Conservation (phyloP, 345 rosid genomes). For the Dipteronia sinensis region DNA sequence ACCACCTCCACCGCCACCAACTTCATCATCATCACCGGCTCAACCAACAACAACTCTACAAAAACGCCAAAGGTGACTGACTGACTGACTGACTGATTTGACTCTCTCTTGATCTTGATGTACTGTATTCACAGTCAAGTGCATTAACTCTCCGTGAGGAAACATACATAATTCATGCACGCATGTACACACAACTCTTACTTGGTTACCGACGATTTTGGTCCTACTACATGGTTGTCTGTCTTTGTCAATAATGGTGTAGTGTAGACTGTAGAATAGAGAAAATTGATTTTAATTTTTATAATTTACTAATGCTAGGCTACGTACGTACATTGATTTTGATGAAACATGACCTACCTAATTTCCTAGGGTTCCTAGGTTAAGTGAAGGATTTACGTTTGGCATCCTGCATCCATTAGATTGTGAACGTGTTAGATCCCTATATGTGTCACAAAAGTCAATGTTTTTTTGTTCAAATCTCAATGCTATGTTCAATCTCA, state of each 20-base stretch:
- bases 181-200: conserved; percentile 12
- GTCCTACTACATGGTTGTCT: conserved; percentile 26
- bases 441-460: conserved; percentile 32
- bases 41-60: conserved; percentile 17
- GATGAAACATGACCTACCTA: conserved; percentile 24
- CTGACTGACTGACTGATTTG: background rate
- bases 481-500: conserved; percentile 19
- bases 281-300: background rate
- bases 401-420: conserved; percentile 21
- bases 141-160: background rate
- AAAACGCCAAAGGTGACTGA: conserved; percentile 32
- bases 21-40: conserved; percentile 6
- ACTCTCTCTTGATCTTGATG: background rate
- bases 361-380: conserved; percentile 27
- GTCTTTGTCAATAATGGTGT: conserved; percentile 22
- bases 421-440: conserved; percentile 32
- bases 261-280: background rate
- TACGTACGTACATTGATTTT: conserved; percentile 20
- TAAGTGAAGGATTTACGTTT: conserved; percentile 4
- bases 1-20: conserved; percentile 7
- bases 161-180: conserved; percentile 18
- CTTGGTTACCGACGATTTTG: conserved; percentile 11
- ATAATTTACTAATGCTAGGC: conserved; percentile 4
- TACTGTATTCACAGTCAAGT: too few species aligned
- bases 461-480: conserved; percentile 36